phyloP scores from a whole-genome alignment of 2,329 filamentous ascomycete genomes.

The Aureobasidium sp. region DNA sequence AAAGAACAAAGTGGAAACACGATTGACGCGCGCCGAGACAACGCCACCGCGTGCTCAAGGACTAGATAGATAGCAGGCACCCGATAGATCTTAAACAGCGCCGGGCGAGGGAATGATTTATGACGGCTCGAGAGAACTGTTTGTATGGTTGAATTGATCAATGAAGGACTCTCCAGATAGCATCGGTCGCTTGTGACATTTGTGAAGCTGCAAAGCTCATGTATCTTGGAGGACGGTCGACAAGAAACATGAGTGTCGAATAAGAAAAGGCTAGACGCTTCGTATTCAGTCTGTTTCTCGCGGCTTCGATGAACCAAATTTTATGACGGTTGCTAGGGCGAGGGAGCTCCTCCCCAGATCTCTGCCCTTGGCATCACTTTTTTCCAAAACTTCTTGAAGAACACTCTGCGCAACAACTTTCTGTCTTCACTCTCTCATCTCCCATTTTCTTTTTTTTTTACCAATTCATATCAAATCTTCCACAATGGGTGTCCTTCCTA shows the following conservation, averaged over 20 bases:
- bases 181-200: no score
- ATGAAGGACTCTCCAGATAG: no score
- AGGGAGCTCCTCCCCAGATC: no score
- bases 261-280: no score
- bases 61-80: background rate
- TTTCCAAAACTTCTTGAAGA: background rate
- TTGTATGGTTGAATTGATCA: no score
- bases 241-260: no score
- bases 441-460: conserved; percentile 13
- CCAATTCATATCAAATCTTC: conserved; percentile 13
- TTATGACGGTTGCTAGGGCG: conserved; percentile 9
- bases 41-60: conserved; percentile 3
- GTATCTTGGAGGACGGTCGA: no score
- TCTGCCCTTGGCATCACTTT: no score
- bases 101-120: no score
- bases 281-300: background rate
- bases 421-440: conserved; percentile 1
- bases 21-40: background rate
- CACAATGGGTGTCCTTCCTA: conserved; percentile 33
- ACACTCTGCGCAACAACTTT: background rate
- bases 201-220: no score
- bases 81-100: no score
- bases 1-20: conserved; percentile 13
- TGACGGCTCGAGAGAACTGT: no score
- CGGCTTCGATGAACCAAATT: background rate